Percentiles rank a stretch among this genome's conserved stretches.
These are phyloP conservation scores for Corniculantispora saksenae DNA, from an alignment of 2,329 filamentous ascomycete species.

Conservation along the genomic window DNA sequence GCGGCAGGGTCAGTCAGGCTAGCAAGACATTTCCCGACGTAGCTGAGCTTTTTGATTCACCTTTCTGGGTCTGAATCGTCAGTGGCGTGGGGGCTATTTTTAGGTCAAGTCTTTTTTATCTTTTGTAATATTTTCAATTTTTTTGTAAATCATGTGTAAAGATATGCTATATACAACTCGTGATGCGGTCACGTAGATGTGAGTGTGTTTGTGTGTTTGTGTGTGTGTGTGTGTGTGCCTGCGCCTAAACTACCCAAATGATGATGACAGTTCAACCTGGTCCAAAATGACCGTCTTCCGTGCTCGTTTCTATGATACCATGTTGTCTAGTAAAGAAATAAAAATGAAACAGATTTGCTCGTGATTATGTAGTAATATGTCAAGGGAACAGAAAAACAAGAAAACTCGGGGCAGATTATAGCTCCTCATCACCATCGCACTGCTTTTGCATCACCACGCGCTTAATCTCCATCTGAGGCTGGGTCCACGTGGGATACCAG, in stretches of 20 bases:
- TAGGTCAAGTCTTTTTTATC: no score
- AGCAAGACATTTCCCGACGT: no score
- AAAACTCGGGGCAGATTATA: conserved; percentile 33
- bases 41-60: no score
- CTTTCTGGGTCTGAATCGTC: no score
- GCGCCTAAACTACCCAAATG: conserved; percentile 2
- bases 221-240: no score
- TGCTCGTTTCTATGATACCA: conserved; percentile 10
- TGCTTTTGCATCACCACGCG: conserved; percentile 72
- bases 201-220: no score
- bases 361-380: conserved; percentile 8
- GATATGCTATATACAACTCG: no score
- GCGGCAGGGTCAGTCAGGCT: no score
- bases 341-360: conserved; percentile 5
- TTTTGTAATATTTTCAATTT: no score
- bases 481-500: conserved; percentile 73
- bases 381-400: not conserved
- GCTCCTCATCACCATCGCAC: conserved; percentile 60
- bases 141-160: no score
- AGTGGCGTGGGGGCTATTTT: no score
- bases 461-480: conserved; percentile 67
- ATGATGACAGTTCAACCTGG: not conserved
- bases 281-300: conserved; percentile 1
- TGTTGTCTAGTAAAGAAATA: not conserved
- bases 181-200: no score